phyloP scores from a whole-genome alignment of 2,329 filamentous ascomycete genomes.

The Fusarium setosum region DNA sequence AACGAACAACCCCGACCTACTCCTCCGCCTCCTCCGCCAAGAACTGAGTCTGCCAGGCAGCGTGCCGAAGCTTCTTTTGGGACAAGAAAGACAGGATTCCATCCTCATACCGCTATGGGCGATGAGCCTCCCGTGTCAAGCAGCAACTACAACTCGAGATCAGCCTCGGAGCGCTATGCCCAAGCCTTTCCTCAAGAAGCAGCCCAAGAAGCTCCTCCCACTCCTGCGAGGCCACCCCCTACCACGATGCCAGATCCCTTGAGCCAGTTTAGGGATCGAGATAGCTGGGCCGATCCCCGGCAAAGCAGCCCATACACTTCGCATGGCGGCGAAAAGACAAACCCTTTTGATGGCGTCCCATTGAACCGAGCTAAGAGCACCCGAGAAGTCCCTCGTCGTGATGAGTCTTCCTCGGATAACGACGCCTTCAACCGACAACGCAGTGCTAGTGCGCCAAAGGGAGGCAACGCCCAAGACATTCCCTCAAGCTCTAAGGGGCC shows the following conservation, averaged over 20 bases:
- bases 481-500: not conserved
- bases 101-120: slow-evolving; percentile 60
- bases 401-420: slow-evolving; percentile 38
- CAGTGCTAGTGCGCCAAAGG: slow-evolving; percentile 47
- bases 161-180: slow-evolving; percentile 39
- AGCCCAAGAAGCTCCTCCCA: slow-evolving; percentile 24
- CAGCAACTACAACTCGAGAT: slow-evolving; percentile 61
- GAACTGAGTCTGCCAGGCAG: slow-evolving; percentile 64
- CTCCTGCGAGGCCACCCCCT: slow-evolving; percentile 31
- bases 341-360: slow-evolving; percentile 62
- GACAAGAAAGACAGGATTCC: slow-evolving; percentile 59
- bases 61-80: slow-evolving; percentile 68
- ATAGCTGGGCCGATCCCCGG: slow-evolving; percentile 59
- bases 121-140: slow-evolving; percentile 65
- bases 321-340: slow-evolving; percentile 68
- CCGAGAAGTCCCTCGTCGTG: slow-evolving; percentile 49
- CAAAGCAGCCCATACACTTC: slow-evolving; percentile 68
- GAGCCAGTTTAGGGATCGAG: slow-evolving; percentile 56
- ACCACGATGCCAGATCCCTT: slow-evolving; percentile 58
- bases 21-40: slow-evolving; percentile 54
- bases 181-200: slow-evolving; percentile 20
- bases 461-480: slow-evolving; percentile 19
- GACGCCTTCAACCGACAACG: slow-evolving; percentile 41
- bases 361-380: slow-evolving; percentile 60
- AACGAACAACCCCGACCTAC: slow-evolving; percentile 44